phyloP scores from a whole-genome alignment of 2,329 filamentous ascomycete genomes.

The Pseudogymnoascus sp. region DNA sequence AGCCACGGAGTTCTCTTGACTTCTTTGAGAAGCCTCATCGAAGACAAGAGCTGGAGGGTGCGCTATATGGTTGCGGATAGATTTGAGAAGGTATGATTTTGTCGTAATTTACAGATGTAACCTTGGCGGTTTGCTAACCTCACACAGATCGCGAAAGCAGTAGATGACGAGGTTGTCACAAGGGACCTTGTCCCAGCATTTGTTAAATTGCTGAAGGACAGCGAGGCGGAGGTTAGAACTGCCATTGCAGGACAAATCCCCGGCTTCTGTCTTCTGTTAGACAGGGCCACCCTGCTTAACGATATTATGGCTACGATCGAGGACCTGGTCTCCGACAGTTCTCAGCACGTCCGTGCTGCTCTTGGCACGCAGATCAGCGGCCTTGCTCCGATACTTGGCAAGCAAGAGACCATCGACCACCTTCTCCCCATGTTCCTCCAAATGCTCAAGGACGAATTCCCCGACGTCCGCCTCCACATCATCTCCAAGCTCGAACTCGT shows the following conservation, averaged over 20 bases:
- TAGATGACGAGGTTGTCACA: slow-evolving; percentile 92
- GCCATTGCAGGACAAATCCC: slow-evolving; percentile 97
- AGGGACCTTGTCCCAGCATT: slow-evolving; percentile 93
- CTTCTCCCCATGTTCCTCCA: slow-evolving; percentile 97
- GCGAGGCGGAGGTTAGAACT: slow-evolving; percentile 93
- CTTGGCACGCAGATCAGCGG: slow-evolving; percentile 96
- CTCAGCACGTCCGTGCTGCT: slow-evolving; percentile 92
- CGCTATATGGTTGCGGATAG: slow-evolving; percentile 98
- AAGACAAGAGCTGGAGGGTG: slow-evolving; percentile 99
- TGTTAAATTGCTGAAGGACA: slow-evolving; percentile 95
- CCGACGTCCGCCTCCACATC: slow-evolving; percentile 95
- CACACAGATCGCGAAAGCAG: slow-evolving; percentile 88
- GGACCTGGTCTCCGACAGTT: slow-evolving; percentile 90
- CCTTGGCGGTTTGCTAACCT: slow-evolving; percentile 15
- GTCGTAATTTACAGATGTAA: neutral
- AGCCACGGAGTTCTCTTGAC: slow-evolving; percentile 91
- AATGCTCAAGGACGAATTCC: slow-evolving; percentile 99
- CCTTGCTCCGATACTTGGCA: slow-evolving; percentile 90
- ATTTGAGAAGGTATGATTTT: slow-evolving; percentile 74
- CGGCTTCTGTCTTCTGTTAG: slow-evolving; percentile 87
- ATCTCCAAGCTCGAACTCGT: slow-evolving; percentile 99
- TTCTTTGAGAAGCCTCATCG: slow-evolving; percentile 85
- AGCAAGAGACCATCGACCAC: slow-evolving; percentile 96
- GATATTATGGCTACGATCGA: slow-evolving; percentile 97
- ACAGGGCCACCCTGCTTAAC: slow-evolving; percentile 79